Conservation (phyloP, 108 stramenopile species). For the Aurantiochytrium sp. region DNA sequence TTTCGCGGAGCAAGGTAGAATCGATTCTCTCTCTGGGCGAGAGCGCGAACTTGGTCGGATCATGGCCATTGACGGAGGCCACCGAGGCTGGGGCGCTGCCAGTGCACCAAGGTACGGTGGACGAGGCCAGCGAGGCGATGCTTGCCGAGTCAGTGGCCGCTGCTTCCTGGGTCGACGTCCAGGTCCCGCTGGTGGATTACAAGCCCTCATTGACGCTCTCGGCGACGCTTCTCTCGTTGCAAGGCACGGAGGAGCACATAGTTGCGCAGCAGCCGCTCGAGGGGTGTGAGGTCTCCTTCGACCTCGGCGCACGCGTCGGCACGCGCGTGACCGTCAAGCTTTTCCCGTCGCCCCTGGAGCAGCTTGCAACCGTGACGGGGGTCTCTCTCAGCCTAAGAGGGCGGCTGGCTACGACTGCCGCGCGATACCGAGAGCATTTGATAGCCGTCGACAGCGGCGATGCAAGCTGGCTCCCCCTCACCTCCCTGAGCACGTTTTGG, state of each 20-base stretch:
- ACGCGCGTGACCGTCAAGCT: not conserved
- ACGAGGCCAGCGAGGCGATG: not conserved
- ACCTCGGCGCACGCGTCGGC: not conserved
- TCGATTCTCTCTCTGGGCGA: not conserved
- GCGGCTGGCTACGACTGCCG: not conserved
- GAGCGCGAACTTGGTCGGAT: not conserved
- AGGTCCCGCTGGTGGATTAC: not conserved
- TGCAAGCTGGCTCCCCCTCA: not conserved
- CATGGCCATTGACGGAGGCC: not conserved
- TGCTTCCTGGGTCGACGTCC: slow-evolving; percentile 3
- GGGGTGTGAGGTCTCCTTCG: not conserved
- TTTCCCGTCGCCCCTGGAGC: not conserved
- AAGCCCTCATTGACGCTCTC: not conserved
- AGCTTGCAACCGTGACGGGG: not conserved
- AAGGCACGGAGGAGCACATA: not conserved
- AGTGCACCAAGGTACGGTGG: not conserved
- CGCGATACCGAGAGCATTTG: not conserved
- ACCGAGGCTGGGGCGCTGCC: not conserved
- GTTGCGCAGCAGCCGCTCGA: not conserved
- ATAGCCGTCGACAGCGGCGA: not conserved
- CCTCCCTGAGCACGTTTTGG: not conserved
- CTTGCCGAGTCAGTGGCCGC: not conserved
- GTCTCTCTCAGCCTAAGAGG: not conserved
- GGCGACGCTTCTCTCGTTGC: not conserved
- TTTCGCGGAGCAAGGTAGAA: not conserved